Base-by-base conservation (phyloP, 495 filamentous ascomycete genomes). In the Xylaria acuta region DNA sequence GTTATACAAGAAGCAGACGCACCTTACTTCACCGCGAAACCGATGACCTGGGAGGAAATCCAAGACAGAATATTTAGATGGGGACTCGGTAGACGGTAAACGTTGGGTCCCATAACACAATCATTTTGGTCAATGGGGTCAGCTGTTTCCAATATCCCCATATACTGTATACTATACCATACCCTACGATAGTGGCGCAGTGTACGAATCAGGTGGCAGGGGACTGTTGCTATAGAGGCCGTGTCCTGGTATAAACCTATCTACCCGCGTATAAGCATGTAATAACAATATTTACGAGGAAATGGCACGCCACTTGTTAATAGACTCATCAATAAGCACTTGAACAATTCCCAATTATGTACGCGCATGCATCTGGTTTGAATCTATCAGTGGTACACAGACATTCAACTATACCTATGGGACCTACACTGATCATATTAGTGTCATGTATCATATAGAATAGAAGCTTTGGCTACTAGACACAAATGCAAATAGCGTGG, bases 41-140 rank as follows among this genome's bases (percentile, higher is more conserved):
- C 85, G 22, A 89, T 97, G 80, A 82, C 85, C n/a, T 98, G 95
- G 95, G 90, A 88, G 40, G 92, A 95, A 80, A 94, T 98, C 43
- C 94, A 98, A 82, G 91, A 94, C 70, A 85, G 90, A 65, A 95
- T 98, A 76, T 87, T 88, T 47, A 85, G 87, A 75, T 98, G 94
- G 94, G 91, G 93, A 74, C 80, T 98, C 73, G 95, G 95, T 47
- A 89, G 49, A 74, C 71, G 78, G 69, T 84, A 58, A 79, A 62
- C 11, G 11, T 20, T 9, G 2, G 20, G 3, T 67, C n/a, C 25
- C 30, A 32, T 34, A 34, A 51, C 7, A 25, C 45, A 45, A 34
- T 34, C 22, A 70, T 56, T n/a, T 30, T 41, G 38, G 59, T 56
- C 25, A 36, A 58, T 22, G 34, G 58, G 58, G 34, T 53, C 51